A percentile compares a stretch with the other conserved stretches of the same genome.
These are phyloP conservation scores for Solanum hybrid DNA, from an alignment of 305 asterid species.

Conservation along the genomic window DNA sequence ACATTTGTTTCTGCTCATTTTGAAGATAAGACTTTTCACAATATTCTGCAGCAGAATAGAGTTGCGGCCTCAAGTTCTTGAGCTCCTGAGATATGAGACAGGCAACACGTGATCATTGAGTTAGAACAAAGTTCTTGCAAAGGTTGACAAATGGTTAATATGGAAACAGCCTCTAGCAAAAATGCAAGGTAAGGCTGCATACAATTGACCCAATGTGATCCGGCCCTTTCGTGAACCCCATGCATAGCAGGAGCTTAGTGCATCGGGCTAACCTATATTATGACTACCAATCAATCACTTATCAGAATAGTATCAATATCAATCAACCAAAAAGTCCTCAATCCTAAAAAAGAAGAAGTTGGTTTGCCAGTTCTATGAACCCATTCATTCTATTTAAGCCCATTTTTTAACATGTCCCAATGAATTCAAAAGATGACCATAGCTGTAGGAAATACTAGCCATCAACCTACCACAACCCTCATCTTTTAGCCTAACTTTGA, in stretches of 20 bases:
- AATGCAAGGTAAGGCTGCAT: neutral
- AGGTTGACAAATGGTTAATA: neutral
- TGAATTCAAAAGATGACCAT: neutral
- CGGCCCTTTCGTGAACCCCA: neutral
- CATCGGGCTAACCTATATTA: neutral
- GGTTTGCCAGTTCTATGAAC: neutral
- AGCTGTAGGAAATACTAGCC: neutral
- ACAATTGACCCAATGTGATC: neutral
- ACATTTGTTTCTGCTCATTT: constrained; percentile 82
- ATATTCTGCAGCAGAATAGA: constrained; percentile 89
- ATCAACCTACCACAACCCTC: neutral
- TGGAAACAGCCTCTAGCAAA: neutral
- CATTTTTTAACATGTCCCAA: neutral
- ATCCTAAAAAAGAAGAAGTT: neutral
- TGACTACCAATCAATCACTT: neutral
- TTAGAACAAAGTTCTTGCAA: neutral
- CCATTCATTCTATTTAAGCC: neutral
- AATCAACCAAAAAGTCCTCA: neutral
- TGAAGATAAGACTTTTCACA: constrained; percentile 80
- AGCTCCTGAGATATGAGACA: constrained; percentile 59
- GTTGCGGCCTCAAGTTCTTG: constrained; percentile 82
- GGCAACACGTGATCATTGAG: neutral
- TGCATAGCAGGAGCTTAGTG: neutral
- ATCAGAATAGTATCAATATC: neutral
- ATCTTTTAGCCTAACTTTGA: neutral